These are phyloP conservation scores for Vanderwaltozyma tropicalis DNA, from an alignment of 805 yeast species.

Conservation along the genomic window DNA sequence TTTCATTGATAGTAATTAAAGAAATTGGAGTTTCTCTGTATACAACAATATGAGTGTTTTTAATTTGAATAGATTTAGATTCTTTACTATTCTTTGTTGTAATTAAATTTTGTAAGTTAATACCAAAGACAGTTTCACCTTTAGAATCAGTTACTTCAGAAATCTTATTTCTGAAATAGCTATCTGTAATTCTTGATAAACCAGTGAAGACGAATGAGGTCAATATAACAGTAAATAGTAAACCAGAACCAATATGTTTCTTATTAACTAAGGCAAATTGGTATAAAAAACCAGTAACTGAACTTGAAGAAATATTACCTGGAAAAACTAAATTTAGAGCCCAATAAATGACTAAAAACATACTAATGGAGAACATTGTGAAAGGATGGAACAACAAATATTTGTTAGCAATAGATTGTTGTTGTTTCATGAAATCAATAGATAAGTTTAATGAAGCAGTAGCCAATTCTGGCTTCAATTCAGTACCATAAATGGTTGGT, in stretches of 20 bases:
- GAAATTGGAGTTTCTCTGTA: conserved; percentile 72
- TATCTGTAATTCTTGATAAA: conserved; percentile 37
- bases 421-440: conserved; percentile 44
- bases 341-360: conserved; percentile 14
- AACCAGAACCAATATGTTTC: conserved; percentile 24
- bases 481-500: conserved; percentile 40
- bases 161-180: conserved; percentile 34
- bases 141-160: conserved; percentile 29
- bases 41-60: conserved; percentile 44
- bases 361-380: conserved; percentile 23
- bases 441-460: conserved; percentile 53
- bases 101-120: conserved; percentile 28
- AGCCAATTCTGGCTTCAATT: conserved; percentile 46
- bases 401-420: conserved; percentile 38
- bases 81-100: not conserved
- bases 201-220: conserved; percentile 33
- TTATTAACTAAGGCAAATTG: conserved; percentile 19
- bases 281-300: conserved; percentile 15
- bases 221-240: conserved; percentile 33
- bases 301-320: conserved; percentile 6
- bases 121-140: conserved; percentile 37
- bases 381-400: conserved; percentile 38
- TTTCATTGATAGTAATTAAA: conserved; percentile 36
- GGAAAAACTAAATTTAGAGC: conserved; percentile 16
- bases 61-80: conserved; percentile 5